Conservation (phyloP, 306 rosid species). For the Potentilla sterilis region DNA sequence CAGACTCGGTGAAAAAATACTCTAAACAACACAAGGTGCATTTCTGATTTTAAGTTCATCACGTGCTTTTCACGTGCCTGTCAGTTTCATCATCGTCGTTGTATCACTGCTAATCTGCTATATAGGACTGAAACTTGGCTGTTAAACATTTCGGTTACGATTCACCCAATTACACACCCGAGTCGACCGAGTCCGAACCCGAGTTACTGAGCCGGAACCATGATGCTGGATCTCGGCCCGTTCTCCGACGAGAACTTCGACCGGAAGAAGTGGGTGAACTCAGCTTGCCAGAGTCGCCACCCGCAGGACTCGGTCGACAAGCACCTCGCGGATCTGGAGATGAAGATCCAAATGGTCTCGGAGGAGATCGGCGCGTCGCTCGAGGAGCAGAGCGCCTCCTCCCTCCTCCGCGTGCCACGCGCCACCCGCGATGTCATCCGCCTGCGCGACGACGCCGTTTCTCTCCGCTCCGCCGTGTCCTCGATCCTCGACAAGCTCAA, state of each 20-base stretch:
- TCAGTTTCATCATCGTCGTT: no score
- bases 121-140: background rate
- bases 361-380: conserved; percentile 93
- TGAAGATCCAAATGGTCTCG: conserved; percentile 93
- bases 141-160: background rate
- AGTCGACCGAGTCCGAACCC: background rate
- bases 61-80: no score
- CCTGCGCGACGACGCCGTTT: conserved; percentile 86
- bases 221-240: conserved; percentile 92
- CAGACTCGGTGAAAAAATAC: no score
- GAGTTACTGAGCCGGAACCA: conserved; percentile 22
- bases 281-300: conserved; percentile 84
- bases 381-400: conserved; percentile 86
- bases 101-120: no score
- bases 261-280: conserved; percentile 93
- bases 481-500: conserved; percentile 88
- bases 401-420: conserved; percentile 93
- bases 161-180: background rate
- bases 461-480: conserved; percentile 79
- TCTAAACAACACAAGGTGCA: no score
- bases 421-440: conserved; percentile 91
- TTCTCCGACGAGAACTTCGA: conserved; percentile 80
- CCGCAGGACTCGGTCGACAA: conserved; percentile 80
- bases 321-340: conserved; percentile 79
- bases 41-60: no score